These are phyloP conservation scores for Saccharomycopsis sp. DNA, from an alignment of 805 yeast species.

Conservation along the genomic window DNA sequence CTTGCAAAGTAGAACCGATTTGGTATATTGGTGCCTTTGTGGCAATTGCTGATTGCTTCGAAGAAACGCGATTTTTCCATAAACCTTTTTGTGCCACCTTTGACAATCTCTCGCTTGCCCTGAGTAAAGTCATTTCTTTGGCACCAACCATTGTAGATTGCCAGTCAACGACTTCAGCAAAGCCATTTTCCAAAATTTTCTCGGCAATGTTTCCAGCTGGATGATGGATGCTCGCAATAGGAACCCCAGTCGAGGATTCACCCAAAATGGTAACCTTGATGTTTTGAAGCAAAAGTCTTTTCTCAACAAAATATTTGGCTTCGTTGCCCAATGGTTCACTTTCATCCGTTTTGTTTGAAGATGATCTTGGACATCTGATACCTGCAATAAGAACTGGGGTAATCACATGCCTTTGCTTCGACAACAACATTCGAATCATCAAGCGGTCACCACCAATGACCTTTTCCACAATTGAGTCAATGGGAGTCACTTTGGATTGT, in stretches of 20 bases:
- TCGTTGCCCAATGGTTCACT: conserved; percentile 56
- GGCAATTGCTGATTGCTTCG: conserved; percentile 16
- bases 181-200: conserved; percentile 56
- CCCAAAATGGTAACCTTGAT: conserved; percentile 53
- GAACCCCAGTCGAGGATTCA: conserved; percentile 50
- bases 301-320: conserved; percentile 55
- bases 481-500: conserved; percentile 16
- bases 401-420: conserved; percentile 42
- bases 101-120: conserved; percentile 60
- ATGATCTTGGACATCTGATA: conserved; percentile 60
- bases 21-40: conserved; percentile 26
- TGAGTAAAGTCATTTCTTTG: conserved; percentile 46
- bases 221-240: conserved; percentile 50
- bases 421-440: conserved; percentile 46
- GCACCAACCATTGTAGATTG: conserved; percentile 65
- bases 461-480: conserved; percentile 55
- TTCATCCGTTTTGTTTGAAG: conserved; percentile 30
- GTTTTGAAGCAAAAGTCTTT: conserved; percentile 51
- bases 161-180: conserved; percentile 74
- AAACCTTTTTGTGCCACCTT: conserved; percentile 45
- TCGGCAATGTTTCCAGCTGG: conserved; percentile 74
- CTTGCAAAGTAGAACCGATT: conserved; percentile 44
- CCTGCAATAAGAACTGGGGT: conserved; percentile 67
- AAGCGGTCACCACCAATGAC: conserved; percentile 74
- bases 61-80: conserved; percentile 35